Conservation (phyloP, 768 basidiomycete genomes). For the Pisolithus tinctorius region DNA sequence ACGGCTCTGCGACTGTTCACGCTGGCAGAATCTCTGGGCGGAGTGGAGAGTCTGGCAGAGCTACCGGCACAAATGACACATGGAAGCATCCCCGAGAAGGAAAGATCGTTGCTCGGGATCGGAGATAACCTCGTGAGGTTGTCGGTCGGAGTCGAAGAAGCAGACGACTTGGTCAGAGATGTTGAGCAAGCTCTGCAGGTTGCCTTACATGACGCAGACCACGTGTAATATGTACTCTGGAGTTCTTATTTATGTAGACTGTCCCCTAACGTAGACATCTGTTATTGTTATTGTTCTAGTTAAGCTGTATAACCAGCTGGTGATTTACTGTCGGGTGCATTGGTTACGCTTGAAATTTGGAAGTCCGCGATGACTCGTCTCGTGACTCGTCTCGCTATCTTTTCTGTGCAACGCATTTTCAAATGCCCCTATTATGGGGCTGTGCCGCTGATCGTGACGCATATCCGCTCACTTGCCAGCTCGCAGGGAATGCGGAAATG, state of each 20-base stretch:
- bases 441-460: no score
- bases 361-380: no score
- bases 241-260: not conserved
- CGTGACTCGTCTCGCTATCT: no score
- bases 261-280: not conserved
- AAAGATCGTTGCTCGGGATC: slow-evolving; percentile 69
- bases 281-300: not conserved
- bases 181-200: slow-evolving; percentile 22
- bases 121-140: slow-evolving; percentile 70
- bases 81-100: slow-evolving; percentile 60
- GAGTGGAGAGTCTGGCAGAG: slow-evolving; percentile 88
- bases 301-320: no score
- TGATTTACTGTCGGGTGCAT: no score
- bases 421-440: no score
- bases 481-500: no score
- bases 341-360: no score
- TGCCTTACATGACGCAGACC: slow-evolving; percentile 1
- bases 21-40: slow-evolving; percentile 85
- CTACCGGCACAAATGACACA: slow-evolving; percentile 89
- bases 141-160: slow-evolving; percentile 86
- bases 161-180: slow-evolving; percentile 59
- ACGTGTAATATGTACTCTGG: not conserved
- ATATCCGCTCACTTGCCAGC: no score
- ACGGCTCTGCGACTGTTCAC: slow-evolving; percentile 60
- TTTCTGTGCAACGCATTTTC: no score